Percentiles rank a stretch among this genome's conserved stretches.
These are phyloP conservation scores for Tubosaeta sp. DNA, from an alignment of 768 basidiomycete species.

Conservation along the genomic window DNA sequence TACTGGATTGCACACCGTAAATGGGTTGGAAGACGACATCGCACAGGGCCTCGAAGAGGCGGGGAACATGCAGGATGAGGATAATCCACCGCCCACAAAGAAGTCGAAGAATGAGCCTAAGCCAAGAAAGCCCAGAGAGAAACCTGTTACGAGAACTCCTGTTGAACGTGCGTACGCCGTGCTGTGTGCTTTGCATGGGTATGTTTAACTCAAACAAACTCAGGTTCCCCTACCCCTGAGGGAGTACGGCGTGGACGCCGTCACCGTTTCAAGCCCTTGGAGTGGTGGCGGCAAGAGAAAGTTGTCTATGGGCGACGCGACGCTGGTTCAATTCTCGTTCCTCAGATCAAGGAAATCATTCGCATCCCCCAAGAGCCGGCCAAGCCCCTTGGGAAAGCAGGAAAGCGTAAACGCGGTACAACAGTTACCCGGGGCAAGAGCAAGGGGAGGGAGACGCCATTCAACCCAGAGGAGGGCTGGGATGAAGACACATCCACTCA, in stretches of 20 bases:
- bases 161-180: conserved; percentile 23
- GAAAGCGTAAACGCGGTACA: conserved; percentile 32
- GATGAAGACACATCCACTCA: conserved; percentile 70
- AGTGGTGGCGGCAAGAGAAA: conserved; percentile 92
- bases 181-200: background rate
- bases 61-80: conserved; percentile 52
- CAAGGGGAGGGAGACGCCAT: conserved; percentile 25
- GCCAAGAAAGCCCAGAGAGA: conserved; percentile 25
- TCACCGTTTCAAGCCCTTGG: conserved; percentile 66
- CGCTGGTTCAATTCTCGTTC: conserved; percentile 48
- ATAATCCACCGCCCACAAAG: conserved; percentile 25
- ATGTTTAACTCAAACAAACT: conserved; percentile 7
- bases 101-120: conserved; percentile 27
- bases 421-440: conserved; percentile 34
- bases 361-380: conserved; percentile 49
- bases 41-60: conserved; percentile 40
- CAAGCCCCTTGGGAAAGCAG: conserved; percentile 42
- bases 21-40: conserved; percentile 41
- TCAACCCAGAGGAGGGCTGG: conserved; percentile 76
- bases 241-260: conserved; percentile 73
- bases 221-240: conserved; percentile 27
- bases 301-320: conserved; percentile 72
- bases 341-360: conserved; percentile 64
- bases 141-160: conserved; percentile 12
- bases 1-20: conserved; percentile 11